These are phyloP conservation scores for Phaeosphaeriaceae sp. DNA, from an alignment of 2,329 filamentous ascomycete species.

Conservation along the genomic window DNA sequence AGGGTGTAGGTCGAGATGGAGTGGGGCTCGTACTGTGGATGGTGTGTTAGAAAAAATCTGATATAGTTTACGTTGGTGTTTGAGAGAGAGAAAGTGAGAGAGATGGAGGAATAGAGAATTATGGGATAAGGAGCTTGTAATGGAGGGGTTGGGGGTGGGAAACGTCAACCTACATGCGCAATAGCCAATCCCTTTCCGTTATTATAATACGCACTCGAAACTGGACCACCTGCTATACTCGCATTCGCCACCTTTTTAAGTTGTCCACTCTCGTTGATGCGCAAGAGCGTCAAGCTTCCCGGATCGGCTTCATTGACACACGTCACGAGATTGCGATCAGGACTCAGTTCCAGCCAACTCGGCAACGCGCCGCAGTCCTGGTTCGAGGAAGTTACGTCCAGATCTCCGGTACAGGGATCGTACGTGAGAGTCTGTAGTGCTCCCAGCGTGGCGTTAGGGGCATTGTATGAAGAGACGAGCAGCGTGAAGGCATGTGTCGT, in stretches of 20 bases:
- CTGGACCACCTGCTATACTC: slow-evolving; percentile 49
- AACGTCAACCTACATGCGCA: slow-evolving; percentile 14
- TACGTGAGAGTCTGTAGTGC: slow-evolving; percentile 50
- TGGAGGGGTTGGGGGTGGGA: too few species aligned
- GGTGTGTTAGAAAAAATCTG: too few species aligned
- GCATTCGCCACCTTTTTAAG: slow-evolving; percentile 45
- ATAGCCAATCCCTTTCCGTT: slow-evolving; percentile 49
- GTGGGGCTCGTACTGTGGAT: background rate
- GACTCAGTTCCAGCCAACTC: slow-evolving; percentile 67
- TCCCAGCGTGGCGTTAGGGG: slow-evolving; percentile 30
- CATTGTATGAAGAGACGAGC: slow-evolving; percentile 52
- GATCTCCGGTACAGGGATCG: slow-evolving; percentile 20
- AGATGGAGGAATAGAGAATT: too few species aligned
- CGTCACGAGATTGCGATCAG: slow-evolving; percentile 59
- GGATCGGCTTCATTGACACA: slow-evolving; percentile 66
- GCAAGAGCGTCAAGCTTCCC: slow-evolving; percentile 53
- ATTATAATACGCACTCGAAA: slow-evolving; percentile 52
- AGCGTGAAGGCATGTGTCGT: slow-evolving; percentile 39
- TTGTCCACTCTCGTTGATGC: slow-evolving; percentile 47
- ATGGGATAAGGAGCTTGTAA: too few species aligned
- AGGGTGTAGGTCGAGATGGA: background rate
- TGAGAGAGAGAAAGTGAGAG: too few species aligned
- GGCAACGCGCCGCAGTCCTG: slow-evolving; percentile 62
- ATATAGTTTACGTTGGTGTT: too few species aligned
- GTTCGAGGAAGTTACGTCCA: slow-evolving; percentile 55